Conservation (phyloP, 768 basidiomycete species). For the Termitomyces sp. region DNA sequence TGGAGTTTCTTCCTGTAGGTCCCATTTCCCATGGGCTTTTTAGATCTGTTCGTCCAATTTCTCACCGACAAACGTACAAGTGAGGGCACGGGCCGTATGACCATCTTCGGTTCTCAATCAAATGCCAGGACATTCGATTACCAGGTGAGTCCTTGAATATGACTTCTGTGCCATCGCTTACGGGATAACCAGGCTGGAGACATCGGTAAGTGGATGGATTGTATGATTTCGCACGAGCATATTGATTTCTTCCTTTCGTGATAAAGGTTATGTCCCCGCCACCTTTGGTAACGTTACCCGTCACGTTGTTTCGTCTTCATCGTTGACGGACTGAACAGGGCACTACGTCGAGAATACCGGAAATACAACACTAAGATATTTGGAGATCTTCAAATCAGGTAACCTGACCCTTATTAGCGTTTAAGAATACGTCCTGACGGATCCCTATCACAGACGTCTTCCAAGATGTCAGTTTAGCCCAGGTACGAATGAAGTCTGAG, state of each 20-base stretch:
- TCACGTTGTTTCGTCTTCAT: not conserved
- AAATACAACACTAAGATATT: constrained; percentile 42
- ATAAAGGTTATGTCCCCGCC: constrained; percentile 50
- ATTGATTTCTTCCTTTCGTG: constrained; percentile 2
- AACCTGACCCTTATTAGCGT: not conserved
- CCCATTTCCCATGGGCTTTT: too few relatives aligned
- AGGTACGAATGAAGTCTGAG: constrained; percentile 25
- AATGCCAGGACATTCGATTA: constrained; percentile 61
- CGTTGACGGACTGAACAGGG: constrained; percentile 22
- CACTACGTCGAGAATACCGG: constrained; percentile 56
- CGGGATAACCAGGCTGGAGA: constrained; percentile 43
- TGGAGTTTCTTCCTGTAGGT: constrained; percentile 58
- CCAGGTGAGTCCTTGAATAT: constrained; percentile 27
- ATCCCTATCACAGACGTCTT: constrained; percentile 19
- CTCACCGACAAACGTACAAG: constrained; percentile 24
- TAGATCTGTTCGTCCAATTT: not conserved
- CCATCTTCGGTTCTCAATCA: constrained; percentile 48
- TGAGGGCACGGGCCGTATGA: constrained; percentile 50
- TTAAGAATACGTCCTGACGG: not conserved
- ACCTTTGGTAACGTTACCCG: constrained; percentile 37
- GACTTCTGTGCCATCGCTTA: not conserved
- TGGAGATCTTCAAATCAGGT: constrained; percentile 46
- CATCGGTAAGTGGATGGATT: constrained; percentile 34
- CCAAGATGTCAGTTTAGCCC: constrained; percentile 39
- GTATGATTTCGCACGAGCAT: not conserved